phyloP scores from a whole-genome alignment of 2,329 filamentous ascomycete genomes.

The Ambrosiella xylebori region DNA sequence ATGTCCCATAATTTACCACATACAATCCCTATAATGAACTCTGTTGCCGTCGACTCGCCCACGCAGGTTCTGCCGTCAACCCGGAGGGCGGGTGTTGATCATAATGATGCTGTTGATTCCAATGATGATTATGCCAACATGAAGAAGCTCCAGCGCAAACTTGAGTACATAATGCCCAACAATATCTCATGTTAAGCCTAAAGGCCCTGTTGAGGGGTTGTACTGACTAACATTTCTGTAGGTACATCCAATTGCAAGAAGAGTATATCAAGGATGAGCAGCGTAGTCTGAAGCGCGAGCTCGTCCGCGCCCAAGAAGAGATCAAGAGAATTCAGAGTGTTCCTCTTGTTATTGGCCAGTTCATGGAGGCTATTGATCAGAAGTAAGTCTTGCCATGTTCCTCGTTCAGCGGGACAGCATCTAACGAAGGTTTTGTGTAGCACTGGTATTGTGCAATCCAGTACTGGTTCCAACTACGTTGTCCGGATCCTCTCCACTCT shows the following conservation, averaged over 20 bases:
- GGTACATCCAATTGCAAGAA: constrained; percentile 92
- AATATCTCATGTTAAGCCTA: neutral
- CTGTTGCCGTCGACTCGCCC: constrained; percentile 71
- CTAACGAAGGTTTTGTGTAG: constrained; percentile 27
- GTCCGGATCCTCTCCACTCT: constrained; percentile 96
- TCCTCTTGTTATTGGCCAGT: constrained; percentile 92
- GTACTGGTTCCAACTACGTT: constrained; percentile 96
- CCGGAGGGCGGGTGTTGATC: neutral
- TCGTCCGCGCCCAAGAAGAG: constrained; percentile 94
- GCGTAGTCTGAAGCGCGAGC: constrained; percentile 88
- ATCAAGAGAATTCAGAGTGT: constrained; percentile 99
- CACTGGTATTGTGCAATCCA: constrained; percentile 96
- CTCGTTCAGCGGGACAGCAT: too few species aligned
- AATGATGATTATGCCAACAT: constrained; percentile 87
- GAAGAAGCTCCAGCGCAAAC: constrained; percentile 90
- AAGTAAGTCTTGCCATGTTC: constrained; percentile 43
- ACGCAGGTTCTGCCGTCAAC: constrained; percentile 30
- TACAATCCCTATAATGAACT: constrained; percentile 49
- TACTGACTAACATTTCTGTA: constrained; percentile 21
- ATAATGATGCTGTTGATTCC: constrained; percentile 48
- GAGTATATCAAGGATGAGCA: constrained; percentile 99
- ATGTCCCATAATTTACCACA: neutral
- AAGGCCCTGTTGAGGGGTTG: neutral
- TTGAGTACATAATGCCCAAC: constrained; percentile 48
- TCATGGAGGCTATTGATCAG: constrained; percentile 99